A percentile compares a stretch with the other conserved stretches of the same genome.
Conservation (phyloP, 352 stramenopile species). For the Phytopythium aichiense region DNA sequence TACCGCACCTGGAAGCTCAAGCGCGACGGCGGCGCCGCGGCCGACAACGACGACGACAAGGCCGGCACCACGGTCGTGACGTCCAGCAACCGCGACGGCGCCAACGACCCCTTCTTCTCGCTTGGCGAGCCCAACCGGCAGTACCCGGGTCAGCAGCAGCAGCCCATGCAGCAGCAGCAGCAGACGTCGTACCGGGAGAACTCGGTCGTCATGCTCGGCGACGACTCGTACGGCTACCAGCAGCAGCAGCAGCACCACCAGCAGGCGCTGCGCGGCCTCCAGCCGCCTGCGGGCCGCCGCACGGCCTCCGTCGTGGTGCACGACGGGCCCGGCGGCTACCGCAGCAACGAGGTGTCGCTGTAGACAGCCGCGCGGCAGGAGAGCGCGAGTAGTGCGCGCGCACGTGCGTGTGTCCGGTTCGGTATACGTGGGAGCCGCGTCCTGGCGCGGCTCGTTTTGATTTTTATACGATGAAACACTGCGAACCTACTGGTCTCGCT, state of each 20-base stretch:
- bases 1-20: conserved; percentile 85
- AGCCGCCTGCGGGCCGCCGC: conserved; percentile 13
- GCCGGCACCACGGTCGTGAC: conserved; percentile 27
- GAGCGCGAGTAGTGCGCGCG: background rate
- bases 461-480: too few relatives aligned
- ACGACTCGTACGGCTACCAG: conserved; percentile 22
- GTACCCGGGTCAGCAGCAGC: conserved; percentile 12
- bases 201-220: conserved; percentile 31
- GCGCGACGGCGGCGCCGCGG: conserved; percentile 21
- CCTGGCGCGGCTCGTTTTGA: background rate
- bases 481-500: too few relatives aligned
- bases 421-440: background rate
- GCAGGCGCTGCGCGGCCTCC: conserved; percentile 13
- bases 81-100: conserved; percentile 43
- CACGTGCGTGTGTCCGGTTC: background rate
- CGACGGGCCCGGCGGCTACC: conserved; percentile 15
- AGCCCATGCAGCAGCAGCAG: conserved; percentile 19
- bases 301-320: conserved; percentile 24
- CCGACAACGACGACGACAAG: conserved; percentile 73
- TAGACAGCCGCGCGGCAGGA: conserved; percentile 22
- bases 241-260: conserved; percentile 9
- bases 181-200: conserved; percentile 18
- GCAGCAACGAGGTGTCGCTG: conserved; percentile 45
- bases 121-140: conserved; percentile 23
- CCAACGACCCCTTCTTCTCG: conserved; percentile 40